Base-by-base conservation (phyloP, 2,329 filamentous ascomycete species). In the Xylariomycetidae sp. region DNA sequence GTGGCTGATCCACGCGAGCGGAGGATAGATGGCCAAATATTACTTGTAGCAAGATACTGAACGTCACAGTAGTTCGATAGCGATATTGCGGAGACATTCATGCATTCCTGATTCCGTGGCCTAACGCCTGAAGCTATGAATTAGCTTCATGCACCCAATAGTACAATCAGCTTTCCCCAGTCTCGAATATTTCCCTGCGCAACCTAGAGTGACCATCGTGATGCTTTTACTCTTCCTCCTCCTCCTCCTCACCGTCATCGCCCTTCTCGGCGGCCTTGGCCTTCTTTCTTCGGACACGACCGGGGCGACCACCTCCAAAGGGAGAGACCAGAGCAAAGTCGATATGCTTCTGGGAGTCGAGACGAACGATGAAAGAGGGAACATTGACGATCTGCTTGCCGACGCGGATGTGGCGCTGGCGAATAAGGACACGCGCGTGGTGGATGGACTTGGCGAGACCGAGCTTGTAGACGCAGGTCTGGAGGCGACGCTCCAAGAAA, bases 371-470 rank as follows among this genome's bases (percentile, higher is more conserved):
- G 85, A 95, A 98, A 36, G 90, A 97, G 51, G 92, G 92, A 43
- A 98, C 92, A 74, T 98, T 98, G 80, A 98, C 92, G 67, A 98
- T 97, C 80, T 98, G 92, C 87, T 98, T 98, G 74, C 92, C 92
- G 66, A 98, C 92, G 65, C 89, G 92, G 75, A 98, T 98, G 80
- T 98, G 92, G 66, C 92, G 85, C 80, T 98, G 92, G 69, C 88
- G 88, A 79, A 98, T 98, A 59, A 98, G 82, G 64, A 98, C 92
- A 87, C 92, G 90, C 59, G 92, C 92, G 80, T 98, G 92, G 80
- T 98, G 92, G 74, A 98, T 97, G 47, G 89, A 95, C 87, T 98
- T 98, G 76, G 92, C 92, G 49, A 98, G 88, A 63, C 92, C 92
- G 61, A 98, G 89, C 86, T 98, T 97, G 85, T 95, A 97, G 70